Evolutionary conservation across 805 yeast genomes (phyloP).

Genomic region (Yarrowia hollandica): DNA sequence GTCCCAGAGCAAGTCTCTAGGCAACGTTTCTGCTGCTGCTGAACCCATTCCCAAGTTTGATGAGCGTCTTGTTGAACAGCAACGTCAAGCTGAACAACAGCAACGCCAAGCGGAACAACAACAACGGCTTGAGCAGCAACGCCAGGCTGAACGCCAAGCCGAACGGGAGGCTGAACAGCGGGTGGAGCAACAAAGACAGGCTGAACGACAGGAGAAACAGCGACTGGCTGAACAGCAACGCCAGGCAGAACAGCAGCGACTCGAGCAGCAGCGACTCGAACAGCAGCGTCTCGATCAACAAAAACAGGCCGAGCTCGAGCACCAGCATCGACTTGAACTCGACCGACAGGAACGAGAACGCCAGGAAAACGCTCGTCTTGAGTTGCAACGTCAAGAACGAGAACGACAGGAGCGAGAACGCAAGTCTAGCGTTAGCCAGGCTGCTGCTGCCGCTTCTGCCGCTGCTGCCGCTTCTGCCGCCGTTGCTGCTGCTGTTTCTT

Average conservation of each 20-base stretch:
- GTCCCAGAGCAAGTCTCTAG: slow-evolving; percentile 16
- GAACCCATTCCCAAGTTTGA: slow-evolving; percentile 5
- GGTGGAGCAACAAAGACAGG: slow-evolving; percentile 5
- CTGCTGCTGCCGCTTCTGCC: not conserved
- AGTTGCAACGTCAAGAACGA: not conserved
- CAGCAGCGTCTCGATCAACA: not conserved
- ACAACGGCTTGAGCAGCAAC: not conserved
- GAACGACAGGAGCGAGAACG: slow-evolving; percentile 19
- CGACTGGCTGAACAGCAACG: not conserved
- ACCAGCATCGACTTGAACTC: slow-evolving; percentile 6
- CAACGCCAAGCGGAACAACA: not conserved
- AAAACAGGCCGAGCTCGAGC: slow-evolving; percentile 6
- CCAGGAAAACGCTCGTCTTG: not conserved
- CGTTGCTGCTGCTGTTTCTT: slow-evolving; percentile 1
- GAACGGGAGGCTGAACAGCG: slow-evolving; percentile 9
- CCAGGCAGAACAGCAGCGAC: not conserved
- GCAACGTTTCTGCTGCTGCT: not conserved
- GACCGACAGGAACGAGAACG: slow-evolving; percentile 13
- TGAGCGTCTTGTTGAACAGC: not conserved
- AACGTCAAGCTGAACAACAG: not conserved
- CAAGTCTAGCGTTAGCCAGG: not conserved
- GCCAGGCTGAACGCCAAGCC: not conserved
- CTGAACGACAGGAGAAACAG: slow-evolving; percentile 5
- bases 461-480: slow-evolving; percentile 21
- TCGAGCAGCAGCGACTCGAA: not conserved